Conservation (phyloP, 108 stramenopile species). For the Nannochloropsis salina region DNA sequence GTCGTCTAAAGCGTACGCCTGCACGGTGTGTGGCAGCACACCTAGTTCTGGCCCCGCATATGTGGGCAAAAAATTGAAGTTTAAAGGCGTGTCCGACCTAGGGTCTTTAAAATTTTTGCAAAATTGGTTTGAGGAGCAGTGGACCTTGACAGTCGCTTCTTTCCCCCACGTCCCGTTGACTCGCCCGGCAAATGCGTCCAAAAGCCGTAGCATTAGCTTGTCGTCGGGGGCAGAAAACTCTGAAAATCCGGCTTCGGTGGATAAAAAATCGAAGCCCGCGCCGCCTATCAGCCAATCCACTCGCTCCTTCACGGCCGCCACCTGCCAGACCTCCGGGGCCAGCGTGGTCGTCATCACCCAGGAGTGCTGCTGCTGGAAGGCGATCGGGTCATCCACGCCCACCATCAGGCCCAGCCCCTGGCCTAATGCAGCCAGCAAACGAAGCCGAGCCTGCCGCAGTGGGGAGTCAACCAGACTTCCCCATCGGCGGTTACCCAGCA, state of each 20-base stretch:
- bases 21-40: slow-evolving; percentile 48
- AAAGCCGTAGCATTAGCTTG: slow-evolving; percentile 32
- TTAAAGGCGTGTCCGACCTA: slow-evolving; percentile 21
- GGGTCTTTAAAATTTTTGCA: slow-evolving; percentile 37
- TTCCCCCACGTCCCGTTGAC: slow-evolving; percentile 33
- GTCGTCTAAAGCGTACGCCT: slow-evolving; percentile 44
- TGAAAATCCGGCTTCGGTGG: slow-evolving; percentile 42
- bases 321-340: not conserved
- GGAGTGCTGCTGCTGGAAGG: slow-evolving; percentile 38
- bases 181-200: slow-evolving; percentile 28
- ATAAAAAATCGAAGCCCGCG: slow-evolving; percentile 44
- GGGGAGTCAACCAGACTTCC: slow-evolving; percentile 4
- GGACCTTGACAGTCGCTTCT: slow-evolving; percentile 39
- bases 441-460: slow-evolving; percentile 23
- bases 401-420: slow-evolving; percentile 34
- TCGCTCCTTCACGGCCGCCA: slow-evolving; percentile 21
- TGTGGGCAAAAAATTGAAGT: slow-evolving; percentile 39
- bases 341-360: slow-evolving; percentile 38
- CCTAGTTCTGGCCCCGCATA: slow-evolving; percentile 26
- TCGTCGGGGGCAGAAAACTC: slow-evolving; percentile 45
- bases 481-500: slow-evolving; percentile 34
- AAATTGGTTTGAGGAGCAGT: slow-evolving; percentile 28
- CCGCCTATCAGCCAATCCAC: slow-evolving; percentile 33
- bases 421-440: not conserved
- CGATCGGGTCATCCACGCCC: slow-evolving; percentile 39